These are phyloP conservation scores for Plasmodium coatneyi DNA, from an alignment of 169 alveolate species.

Conservation along the genomic window DNA sequence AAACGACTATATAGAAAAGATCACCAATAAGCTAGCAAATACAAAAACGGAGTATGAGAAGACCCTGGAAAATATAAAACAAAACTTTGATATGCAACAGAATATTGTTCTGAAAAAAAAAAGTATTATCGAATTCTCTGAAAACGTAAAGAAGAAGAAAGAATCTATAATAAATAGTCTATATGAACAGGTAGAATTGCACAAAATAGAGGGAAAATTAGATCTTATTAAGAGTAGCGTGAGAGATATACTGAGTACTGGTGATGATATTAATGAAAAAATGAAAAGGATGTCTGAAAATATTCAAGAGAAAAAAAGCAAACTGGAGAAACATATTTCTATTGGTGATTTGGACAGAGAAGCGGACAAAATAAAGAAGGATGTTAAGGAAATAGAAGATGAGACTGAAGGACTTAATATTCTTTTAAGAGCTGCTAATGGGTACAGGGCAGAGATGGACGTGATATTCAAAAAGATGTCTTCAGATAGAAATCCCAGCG, in stretches of 20 bases:
- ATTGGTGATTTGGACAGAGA: not conserved
- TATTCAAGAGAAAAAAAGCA: not conserved
- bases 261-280: not conserved
- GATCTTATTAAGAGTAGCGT: not conserved
- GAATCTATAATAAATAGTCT: not conserved
- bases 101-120: not conserved
- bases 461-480: not conserved
- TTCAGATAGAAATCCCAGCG: not conserved
- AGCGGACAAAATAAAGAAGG: not conserved
- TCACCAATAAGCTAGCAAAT: not conserved
- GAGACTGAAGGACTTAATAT: not conserved
- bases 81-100: not conserved
- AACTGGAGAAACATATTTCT: not conserved
- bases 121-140: not conserved
- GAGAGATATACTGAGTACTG: not conserved
- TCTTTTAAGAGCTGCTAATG: not conserved
- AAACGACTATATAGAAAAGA: not conserved
- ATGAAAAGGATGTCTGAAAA: not conserved
- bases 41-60: constrained; percentile 1
- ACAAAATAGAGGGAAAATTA: not conserved
- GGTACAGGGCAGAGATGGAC: not conserved
- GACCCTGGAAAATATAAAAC: not conserved
- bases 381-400: not conserved
- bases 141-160: not conserved
- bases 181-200: not conserved